Evolutionary conservation across 805 yeast genomes (phyloP).

Genomic region (Saccharomycodes ludwigii): DNA sequence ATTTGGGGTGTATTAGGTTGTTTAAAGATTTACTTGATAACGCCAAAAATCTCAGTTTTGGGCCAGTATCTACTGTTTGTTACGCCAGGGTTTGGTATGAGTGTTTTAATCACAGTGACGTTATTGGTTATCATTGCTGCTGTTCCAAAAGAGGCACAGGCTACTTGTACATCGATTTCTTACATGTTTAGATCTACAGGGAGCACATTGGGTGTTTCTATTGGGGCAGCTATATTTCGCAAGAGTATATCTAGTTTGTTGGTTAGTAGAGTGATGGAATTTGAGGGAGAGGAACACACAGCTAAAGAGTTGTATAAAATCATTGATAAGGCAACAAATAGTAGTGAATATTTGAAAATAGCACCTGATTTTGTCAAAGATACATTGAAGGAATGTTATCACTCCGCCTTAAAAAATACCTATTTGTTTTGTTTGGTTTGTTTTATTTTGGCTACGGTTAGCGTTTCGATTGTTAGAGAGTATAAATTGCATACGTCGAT

Average conservation of each 20-base stretch:
- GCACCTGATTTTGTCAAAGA: constrained; percentile 43
- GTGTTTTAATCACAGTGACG: constrained; percentile 53
- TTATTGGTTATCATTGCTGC: constrained; percentile 59
- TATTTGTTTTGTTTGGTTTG: constrained; percentile 31
- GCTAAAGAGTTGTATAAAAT: constrained; percentile 28
- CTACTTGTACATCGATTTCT: constrained; percentile 80
- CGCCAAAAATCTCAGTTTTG: constrained; percentile 24
- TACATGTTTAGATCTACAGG: constrained; percentile 83
- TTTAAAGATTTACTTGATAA: constrained; percentile 23
- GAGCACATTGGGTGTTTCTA: constrained; percentile 68
- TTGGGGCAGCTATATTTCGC: constrained; percentile 54
- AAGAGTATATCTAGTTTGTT: constrained; percentile 26
- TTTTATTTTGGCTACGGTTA: constrained; percentile 23
- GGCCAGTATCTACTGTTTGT: constrained; percentile 33
- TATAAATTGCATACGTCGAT: constrained; percentile 46
- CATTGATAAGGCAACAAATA: constrained; percentile 41
- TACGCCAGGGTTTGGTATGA: constrained; percentile 42
- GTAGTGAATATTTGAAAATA: constrained; percentile 37
- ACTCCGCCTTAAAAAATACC: constrained; percentile 38
- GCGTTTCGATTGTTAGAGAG: constrained; percentile 41
- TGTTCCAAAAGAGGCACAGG: constrained; percentile 57
- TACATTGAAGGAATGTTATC: constrained; percentile 40
- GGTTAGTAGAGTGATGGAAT: constrained; percentile 19
- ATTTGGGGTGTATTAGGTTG: constrained; percentile 34
- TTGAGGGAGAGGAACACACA: constrained; percentile 26